A percentile compares a stretch with the other conserved stretches of the same genome.
These are phyloP conservation scores for Boechera divaricarpa DNA, from an alignment of 345 rosid species.

Conservation along the genomic window DNA sequence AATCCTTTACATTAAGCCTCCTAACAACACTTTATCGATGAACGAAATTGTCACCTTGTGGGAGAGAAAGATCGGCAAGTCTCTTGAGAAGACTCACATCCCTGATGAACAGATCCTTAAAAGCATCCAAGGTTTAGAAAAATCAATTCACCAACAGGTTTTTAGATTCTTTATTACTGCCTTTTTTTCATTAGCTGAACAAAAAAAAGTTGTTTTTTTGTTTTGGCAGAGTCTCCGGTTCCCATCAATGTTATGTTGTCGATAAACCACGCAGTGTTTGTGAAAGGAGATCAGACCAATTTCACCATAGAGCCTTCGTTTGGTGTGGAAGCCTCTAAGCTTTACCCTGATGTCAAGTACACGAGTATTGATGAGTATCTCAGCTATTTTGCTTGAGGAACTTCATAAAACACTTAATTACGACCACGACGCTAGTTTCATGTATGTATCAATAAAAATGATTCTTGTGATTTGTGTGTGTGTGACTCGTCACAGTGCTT, in stretches of 20 bases:
- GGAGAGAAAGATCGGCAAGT: constrained; percentile 71
- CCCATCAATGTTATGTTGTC: constrained; percentile 57
- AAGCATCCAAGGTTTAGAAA: constrained; percentile 55
- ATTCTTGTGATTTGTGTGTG: constrained; percentile 5
- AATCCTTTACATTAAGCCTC: constrained; percentile 59
- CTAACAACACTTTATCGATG: constrained; percentile 59
- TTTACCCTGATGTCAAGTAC: constrained; percentile 78
- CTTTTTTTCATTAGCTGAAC: not conserved
- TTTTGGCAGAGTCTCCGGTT: constrained; percentile 57
- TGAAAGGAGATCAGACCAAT: constrained; percentile 76
- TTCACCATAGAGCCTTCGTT: constrained; percentile 70
- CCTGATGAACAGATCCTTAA: constrained; percentile 64
- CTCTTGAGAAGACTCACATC: constrained; percentile 59
- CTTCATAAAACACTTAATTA: not conserved
- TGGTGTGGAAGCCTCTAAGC: constrained; percentile 81
- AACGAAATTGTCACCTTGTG: constrained; percentile 68
- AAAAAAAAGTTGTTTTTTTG: not conserved
- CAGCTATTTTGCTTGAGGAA: constrained; percentile 52
- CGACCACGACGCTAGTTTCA: not conserved
- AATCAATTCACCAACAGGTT: not conserved
- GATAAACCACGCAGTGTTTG: constrained; percentile 63
- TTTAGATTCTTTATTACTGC: not conserved
- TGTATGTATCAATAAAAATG: constrained; percentile 14
- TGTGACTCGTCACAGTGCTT: constrained; percentile 1
- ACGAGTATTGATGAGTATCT: constrained; percentile 75